A percentile compares a stretch with the other conserved stretches of the same genome.
These are phyloP conservation scores for Amanita rubescens DNA, from an alignment of 768 basidiomycete genomes.

Conservation along the genomic window DNA sequence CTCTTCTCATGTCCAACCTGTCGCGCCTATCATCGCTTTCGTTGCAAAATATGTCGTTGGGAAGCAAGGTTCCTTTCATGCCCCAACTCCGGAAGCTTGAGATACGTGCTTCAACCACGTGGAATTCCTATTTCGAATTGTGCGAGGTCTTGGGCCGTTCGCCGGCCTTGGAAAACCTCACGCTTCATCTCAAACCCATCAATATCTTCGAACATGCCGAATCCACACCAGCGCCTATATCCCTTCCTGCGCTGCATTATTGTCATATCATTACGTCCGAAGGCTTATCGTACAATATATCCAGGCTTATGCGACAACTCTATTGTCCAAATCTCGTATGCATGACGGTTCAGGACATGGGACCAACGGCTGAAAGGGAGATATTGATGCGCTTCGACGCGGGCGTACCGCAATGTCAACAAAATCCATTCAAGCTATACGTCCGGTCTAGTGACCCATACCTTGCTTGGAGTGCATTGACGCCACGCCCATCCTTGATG, in stretches of 20 bases:
- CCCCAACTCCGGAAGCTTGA: conserved; percentile 19
- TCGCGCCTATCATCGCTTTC: conserved; percentile 19
- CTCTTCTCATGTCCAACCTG: conserved; percentile 14
- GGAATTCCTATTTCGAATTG: conserved; percentile 19
- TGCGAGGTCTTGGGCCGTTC: conserved; percentile 19
- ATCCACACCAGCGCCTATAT: conserved; percentile 13
- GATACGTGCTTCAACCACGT: conserved; percentile 23
- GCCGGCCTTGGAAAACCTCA: conserved; percentile 14
- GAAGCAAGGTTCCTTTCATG: conserved; percentile 14
- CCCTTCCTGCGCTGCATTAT: conserved; percentile 19
- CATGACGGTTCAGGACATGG: conserved; percentile 18
- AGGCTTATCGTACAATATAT: conserved; percentile 21
- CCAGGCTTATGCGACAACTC: conserved; percentile 18
- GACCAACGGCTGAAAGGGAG: conserved; percentile 4
- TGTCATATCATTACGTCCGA: conserved; percentile 24
- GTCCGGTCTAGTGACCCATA: conserved; percentile 16
- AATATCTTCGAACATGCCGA: conserved; percentile 13
- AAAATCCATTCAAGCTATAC: conserved; percentile 8
- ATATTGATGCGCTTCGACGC: conserved; percentile 18
- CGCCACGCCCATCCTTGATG: conserved; percentile 11
- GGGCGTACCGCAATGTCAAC: background rate
- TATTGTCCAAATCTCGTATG: conserved; percentile 19
- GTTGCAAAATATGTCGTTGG: conserved; percentile 23
- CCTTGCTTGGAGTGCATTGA: conserved; percentile 15
- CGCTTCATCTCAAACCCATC: conserved; percentile 23